Conservation (phyloP, 768 basidiomycete genomes). For the Clitopilus passeckerianus region DNA sequence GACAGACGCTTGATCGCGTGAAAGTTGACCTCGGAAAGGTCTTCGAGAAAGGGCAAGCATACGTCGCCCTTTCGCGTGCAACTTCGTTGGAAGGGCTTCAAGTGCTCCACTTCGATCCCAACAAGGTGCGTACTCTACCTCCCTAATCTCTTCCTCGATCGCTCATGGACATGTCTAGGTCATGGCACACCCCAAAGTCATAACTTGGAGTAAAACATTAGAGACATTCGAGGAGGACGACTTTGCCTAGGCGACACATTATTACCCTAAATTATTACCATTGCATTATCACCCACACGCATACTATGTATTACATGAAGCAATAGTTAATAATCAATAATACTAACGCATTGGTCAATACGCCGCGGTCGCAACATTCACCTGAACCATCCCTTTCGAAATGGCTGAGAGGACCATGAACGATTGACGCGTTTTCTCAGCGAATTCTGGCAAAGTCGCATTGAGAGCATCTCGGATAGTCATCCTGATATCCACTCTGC, state of each 20-base stretch:
- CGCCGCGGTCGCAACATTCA: background rate
- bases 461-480: background rate
- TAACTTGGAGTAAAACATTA: slow-evolving; percentile 67
- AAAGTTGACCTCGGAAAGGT: slow-evolving; percentile 91
- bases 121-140: slow-evolving; percentile 46
- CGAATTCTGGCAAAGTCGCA: background rate
- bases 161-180: slow-evolving; percentile 37
- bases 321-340: background rate
- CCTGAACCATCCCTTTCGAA: background rate
- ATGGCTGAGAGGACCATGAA: background rate
- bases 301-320: background rate
- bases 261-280: background rate
- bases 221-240: slow-evolving; percentile 35
- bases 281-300: background rate
- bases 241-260: background rate
- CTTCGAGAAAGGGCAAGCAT: slow-evolving; percentile 95
- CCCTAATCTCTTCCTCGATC: background rate
- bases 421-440: background rate
- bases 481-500: background rate
- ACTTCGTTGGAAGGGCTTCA: slow-evolving; percentile 83
- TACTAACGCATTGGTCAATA: background rate
- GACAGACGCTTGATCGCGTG: slow-evolving; percentile 92
- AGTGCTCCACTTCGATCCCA: slow-evolving; percentile 71
- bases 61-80: slow-evolving; percentile 86
- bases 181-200: slow-evolving; percentile 66